A percentile compares a stretch with the other conserved stretches of the same genome.
Conservation (phyloP, 345 rosid genomes). For the Alliaria petiolata region DNA sequence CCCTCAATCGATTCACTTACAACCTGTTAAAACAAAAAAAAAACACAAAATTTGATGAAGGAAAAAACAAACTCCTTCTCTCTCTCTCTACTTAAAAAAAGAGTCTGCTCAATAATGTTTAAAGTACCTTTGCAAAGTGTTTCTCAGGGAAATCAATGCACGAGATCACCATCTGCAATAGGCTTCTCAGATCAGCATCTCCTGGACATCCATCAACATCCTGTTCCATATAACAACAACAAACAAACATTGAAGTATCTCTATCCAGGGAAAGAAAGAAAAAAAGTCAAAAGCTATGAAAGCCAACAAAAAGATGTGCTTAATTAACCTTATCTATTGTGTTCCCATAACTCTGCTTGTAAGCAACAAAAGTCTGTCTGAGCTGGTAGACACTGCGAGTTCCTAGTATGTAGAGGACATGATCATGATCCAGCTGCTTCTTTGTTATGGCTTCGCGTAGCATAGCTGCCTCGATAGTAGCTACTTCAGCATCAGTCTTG, state of each 20-base stretch:
- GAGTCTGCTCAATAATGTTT: neutral
- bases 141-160: slow-evolving; percentile 72
- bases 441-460: slow-evolving; percentile 55
- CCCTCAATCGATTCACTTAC: slow-evolving; percentile 53
- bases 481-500: slow-evolving; percentile 45
- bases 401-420: slow-evolving; percentile 53
- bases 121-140: slow-evolving; percentile 75
- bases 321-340: slow-evolving; percentile 60
- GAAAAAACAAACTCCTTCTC: neutral
- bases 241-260: neutral
- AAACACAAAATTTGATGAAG: neutral
- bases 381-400: slow-evolving; percentile 77
- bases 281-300: neutral
- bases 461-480: slow-evolving; percentile 58
- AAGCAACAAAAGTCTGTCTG: slow-evolving; percentile 58
- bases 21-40: slow-evolving; percentile 36
- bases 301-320: neutral
- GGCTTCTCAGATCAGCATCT: slow-evolving; percentile 49
- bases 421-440: slow-evolving; percentile 61
- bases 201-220: slow-evolving; percentile 50
- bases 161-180: slow-evolving; percentile 43
- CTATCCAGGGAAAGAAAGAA: neutral
- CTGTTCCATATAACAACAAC: slow-evolving; percentile 35
- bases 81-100: neutral
- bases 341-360: slow-evolving; percentile 49